A percentile compares a stretch with the other conserved stretches of the same genome.
Evolutionary conservation across 2,329 filamentous ascomycete genomes (phyloP).

Genomic region (Pestalotiopsis sp.): DNA sequence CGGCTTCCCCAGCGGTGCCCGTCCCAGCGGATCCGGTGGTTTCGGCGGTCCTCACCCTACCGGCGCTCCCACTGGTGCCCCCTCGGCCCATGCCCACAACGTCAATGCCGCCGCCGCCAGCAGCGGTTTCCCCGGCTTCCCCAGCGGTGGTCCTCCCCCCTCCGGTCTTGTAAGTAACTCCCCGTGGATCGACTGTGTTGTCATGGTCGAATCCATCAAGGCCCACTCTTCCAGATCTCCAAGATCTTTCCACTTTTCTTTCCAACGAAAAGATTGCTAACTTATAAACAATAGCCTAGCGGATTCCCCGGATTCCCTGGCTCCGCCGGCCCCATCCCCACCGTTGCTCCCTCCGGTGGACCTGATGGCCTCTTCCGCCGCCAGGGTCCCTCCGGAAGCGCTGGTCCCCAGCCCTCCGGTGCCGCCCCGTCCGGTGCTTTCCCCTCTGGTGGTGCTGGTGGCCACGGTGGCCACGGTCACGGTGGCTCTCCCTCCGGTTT

Average conservation of each 20-base stretch:
- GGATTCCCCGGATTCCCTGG: neutral
- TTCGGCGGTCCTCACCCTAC: neutral
- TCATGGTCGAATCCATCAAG: neutral
- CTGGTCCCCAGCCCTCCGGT: neutral
- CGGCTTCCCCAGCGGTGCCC: slow-evolving; percentile 8
- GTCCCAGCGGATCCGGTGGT: neutral
- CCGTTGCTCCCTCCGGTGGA: neutral
- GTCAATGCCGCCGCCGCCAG: neutral
- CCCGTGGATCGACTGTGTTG: neutral
- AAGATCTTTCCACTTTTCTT: neutral
- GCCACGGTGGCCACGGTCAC: neutral
- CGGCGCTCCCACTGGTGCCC: neutral
- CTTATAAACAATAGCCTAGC: neutral
- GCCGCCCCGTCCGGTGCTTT: neutral
- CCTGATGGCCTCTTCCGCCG: neutral
- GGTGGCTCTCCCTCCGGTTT: neutral
- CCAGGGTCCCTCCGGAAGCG: neutral
- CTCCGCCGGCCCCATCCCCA: neutral
- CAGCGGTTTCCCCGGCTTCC: neutral
- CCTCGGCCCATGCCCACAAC: neutral
- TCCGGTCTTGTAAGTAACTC: neutral
- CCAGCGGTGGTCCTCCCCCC: neutral
- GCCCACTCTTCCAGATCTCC: neutral
- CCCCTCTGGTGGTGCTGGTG: neutral
- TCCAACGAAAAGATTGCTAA: neutral